Percentiles rank a stretch among this genome's conserved stretches.
Conservation (phyloP, 371 early-diverging fungal species). For the Mucor circinelloides region DNA sequence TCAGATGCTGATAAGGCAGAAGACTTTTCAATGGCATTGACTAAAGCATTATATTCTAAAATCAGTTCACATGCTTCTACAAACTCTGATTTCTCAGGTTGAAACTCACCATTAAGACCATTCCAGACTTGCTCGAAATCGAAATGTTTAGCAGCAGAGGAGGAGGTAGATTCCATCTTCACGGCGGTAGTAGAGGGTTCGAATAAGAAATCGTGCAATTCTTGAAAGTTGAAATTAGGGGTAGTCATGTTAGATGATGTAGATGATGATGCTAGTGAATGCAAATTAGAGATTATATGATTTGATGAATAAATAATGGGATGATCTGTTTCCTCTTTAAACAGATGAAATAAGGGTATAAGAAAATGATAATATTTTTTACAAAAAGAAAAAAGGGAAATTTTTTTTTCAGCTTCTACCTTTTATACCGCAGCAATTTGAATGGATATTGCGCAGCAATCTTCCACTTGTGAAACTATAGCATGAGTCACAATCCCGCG, state of each 20-base stretch:
- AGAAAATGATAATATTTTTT: not conserved
- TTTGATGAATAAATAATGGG: not conserved
- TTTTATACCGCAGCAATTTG: constrained; percentile 20
- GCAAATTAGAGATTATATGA: not conserved
- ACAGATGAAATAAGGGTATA: constrained; percentile 8
- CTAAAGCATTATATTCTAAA: constrained; percentile 8
- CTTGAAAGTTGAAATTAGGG: constrained; percentile 15
- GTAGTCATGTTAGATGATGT: constrained; percentile 12
- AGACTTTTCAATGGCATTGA: not conserved
- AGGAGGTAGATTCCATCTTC: not conserved
- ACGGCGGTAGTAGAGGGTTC: not conserved
- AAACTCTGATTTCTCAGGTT: constrained; percentile 9
- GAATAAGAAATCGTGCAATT: constrained; percentile 21
- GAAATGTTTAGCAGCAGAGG: constrained; percentile 7
- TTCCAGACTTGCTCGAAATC: constrained; percentile 26
- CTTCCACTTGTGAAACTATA: constrained; percentile 5
- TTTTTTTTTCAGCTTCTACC: not conserved
- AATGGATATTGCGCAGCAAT: constrained; percentile 13
- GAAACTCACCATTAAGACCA: constrained; percentile 20
- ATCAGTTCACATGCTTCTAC: constrained; percentile 29
- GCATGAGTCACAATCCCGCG: constrained; percentile 13
- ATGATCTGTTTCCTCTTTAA: not conserved
- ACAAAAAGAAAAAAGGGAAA: constrained; percentile 8
- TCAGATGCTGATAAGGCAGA: not conserved
- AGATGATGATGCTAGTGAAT: not conserved